Evolutionary conservation across 2,329 filamentous ascomycete species (phyloP), one percentile per base, ranked within the genome.

Genomic region (Fusarium sp.): DNA sequence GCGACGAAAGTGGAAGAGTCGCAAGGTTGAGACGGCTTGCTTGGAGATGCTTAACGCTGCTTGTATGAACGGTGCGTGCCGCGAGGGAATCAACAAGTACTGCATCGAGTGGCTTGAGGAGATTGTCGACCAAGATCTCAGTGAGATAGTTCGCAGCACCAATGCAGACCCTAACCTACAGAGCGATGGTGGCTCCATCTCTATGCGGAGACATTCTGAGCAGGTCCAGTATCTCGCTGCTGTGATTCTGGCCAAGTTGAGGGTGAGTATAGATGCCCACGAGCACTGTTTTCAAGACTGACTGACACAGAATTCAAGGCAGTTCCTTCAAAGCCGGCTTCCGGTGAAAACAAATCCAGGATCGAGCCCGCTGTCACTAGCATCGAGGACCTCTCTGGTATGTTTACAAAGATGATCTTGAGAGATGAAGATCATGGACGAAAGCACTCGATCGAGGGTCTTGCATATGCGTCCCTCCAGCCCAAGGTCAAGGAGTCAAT

Each of bases 21-120:
- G 88, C 70, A 93, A 93, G 73, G 91, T 98, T 22, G 94, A 97
- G 80, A 91, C 92, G 61, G 92, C 94, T 4, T 92, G 94, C 47
- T 81, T 99, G 71, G 93, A 98, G 75, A 89, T 99, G 81, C 85
- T 99, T 60, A 97, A 94, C 79, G 94, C 93, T 14, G 94, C 95
- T 8, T 98, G 94, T 79, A 92, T 97, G 80, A 92, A 97, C 76
- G 86, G 89, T 46, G 83, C 88, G 9, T 98, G 94, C 75, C 89
- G 96, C 22, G 92, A 94, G 70, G 92, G 92, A 10, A 92, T 98
- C 63, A 88, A 89, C 71, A 94, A 94, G 78, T 90, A 97, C 76
- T 97, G 95, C 78, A 84, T 88, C 33, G 89, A 93, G 57, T 98
- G 95, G 94, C 84, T 99, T 36, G 92, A 94, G 76, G 91, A 95